Evolutionary conservation across 306 rosid genomes (phyloP), one percentile per base, ranked within the genome.

Genomic region (Hippophae tibetana): DNA sequence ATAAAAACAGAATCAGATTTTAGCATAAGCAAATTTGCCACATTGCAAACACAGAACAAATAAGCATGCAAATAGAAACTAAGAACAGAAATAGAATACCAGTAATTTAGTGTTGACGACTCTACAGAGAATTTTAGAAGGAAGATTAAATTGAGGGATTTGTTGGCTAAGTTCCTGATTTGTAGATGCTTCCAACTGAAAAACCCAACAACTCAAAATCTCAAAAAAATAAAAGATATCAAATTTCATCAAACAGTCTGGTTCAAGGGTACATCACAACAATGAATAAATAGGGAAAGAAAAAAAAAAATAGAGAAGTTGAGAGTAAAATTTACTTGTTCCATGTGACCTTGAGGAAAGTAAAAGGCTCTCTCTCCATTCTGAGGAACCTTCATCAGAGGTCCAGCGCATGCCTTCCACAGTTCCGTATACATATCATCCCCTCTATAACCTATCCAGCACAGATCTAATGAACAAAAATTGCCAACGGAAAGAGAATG

Each of bases 261-360:
- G 38, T 31, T 4, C 38, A 31, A 18, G 23, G 38, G 38, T 31
- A 31, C 38, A 31, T 31, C 38, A 31, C 38, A 64, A 56, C 61
- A 66, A 64, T 68, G 25, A n/a, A 25, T 18, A 18, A 18, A 18
- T 18, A 18, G 23, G 23, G 23, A 1, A 1, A 0, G 18, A 18
- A 18, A 44, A 57, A 43, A 69, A 60, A 67, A 73, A 73, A 65
- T 42, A 58, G 56, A 7, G 68, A 63, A 62, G 9, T 47, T 9
- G 64, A 65, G 55, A 47, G 25, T 52, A 49, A 18, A 18, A 18
- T 57, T 42, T 61, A 84, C 95, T 61, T 82, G 86, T 79, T 87
- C 95, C 78, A 87, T 78, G 60, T 87, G 95, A 69, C 95, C 95
- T 66, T 87, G 92, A 42, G 93, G 87, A 57, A 84, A 87, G 74